A percentile compares a stretch with the other conserved stretches of the same genome.
Evolutionary conservation across 2,329 filamentous ascomycete species (phyloP).

Genomic region (Penicillium sp.): DNA sequence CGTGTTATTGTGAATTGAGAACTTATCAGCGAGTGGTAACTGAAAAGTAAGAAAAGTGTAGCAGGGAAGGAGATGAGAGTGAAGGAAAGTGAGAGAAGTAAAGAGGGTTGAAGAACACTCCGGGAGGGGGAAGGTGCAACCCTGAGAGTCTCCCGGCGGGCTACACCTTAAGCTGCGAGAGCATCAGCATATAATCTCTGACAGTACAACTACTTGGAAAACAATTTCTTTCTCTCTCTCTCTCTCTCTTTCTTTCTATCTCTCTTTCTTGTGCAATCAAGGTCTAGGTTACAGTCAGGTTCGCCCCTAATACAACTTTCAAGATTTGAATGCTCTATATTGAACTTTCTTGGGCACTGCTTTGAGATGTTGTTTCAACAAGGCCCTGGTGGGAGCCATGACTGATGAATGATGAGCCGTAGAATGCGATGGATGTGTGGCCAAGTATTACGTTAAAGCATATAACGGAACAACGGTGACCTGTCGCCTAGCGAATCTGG

Average conservation of each 20-base stretch:
- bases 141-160: no score
- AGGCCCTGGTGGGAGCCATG: not conserved
- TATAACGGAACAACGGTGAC: conserved; percentile 67
- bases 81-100: not conserved
- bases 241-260: no score
- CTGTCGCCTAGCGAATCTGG: conserved; percentile 65
- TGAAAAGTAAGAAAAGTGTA: not conserved
- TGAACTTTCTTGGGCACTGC: not conserved
- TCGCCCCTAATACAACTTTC: not conserved
- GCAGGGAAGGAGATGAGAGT: not conserved
- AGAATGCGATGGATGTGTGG: not conserved
- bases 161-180: no score
- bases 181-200: no score
- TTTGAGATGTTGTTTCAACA: not conserved
- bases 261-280: no score
- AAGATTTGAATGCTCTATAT: not conserved
- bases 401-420: not conserved
- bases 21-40: no score
- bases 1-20: no score
- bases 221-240: no score
- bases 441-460: conserved; percentile 43
- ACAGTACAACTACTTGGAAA: no score
- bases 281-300: not conserved
- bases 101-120: not conserved
- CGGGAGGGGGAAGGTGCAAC: no score